These are phyloP conservation scores for Colletotrichum higginsianum DNA, from an alignment of 2,329 filamentous ascomycete species.

Conservation along the genomic window DNA sequence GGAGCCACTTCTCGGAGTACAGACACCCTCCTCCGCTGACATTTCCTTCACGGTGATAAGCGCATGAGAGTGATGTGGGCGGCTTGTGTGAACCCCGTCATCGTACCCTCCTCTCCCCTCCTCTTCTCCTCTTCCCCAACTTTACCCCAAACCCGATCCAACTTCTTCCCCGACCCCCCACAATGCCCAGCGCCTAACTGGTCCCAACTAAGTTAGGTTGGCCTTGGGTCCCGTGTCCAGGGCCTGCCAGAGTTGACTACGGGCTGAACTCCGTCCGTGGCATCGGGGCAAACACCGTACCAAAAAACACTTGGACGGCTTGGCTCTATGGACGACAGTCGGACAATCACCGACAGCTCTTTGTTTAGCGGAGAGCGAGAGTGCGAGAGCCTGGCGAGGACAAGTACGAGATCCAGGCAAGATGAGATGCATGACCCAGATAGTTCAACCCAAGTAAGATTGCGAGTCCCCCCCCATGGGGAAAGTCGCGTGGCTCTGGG, in stretches of 20 bases:
- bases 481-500: constrained; percentile 14
- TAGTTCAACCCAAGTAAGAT: not conserved
- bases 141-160: not conserved
- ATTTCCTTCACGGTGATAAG: not conserved
- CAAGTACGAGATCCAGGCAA: not conserved
- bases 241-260: not conserved
- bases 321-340: not conserved
- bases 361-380: not conserved
- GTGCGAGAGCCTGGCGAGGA: too few species aligned
- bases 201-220: not conserved
- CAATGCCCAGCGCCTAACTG: not conserved
- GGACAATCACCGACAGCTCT: not conserved
- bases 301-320: not conserved
- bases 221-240: not conserved
- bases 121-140: constrained; percentile 1
- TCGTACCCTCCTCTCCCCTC: too few species aligned
- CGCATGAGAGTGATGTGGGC: not conserved
- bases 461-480: constrained; percentile 18
- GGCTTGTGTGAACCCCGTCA: not conserved
- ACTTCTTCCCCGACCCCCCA: not conserved
- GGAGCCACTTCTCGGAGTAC: not conserved
- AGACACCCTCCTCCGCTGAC: not conserved
- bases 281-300: not conserved
- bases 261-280: not conserved
- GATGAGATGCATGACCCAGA: not conserved